These are phyloP conservation scores for Globisporangium emineosum DNA, from an alignment of 352 stramenopile genomes.

Conservation along the genomic window DNA sequence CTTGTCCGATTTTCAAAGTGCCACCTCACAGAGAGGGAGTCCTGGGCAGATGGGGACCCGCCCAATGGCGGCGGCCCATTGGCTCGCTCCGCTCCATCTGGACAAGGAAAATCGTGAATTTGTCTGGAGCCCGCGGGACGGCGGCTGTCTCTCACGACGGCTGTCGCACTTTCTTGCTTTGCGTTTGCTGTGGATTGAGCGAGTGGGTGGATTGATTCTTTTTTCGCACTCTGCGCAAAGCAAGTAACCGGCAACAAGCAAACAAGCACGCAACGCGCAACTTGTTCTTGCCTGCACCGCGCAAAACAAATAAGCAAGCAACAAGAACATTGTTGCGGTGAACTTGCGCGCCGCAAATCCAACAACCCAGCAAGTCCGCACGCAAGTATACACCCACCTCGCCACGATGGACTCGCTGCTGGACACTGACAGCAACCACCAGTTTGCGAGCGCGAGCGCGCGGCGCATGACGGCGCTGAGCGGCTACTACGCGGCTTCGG, in stretches of 20 bases:
- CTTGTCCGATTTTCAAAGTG: neutral
- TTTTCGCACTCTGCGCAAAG: neutral
- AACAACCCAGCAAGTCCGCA: neutral
- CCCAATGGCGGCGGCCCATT: neutral
- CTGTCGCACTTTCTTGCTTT: constrained; percentile 7
- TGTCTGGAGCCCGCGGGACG: constrained; percentile 1
- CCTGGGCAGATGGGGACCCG: neutral
- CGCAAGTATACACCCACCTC: neutral
- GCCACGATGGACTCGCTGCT: constrained; percentile 14
- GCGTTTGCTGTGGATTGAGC: neutral
- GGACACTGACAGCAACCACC: constrained; percentile 5
- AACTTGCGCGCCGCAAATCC: neutral
- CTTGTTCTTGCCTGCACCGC: neutral
- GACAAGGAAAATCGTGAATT: neutral
- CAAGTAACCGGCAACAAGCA: neutral
- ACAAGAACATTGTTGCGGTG: constrained; percentile 2
- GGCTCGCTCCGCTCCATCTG: neutral
- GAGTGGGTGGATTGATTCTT: neutral
- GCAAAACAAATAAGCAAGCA: neutral
- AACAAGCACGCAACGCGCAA: too few relatives aligned
- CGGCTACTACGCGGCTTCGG: neutral
- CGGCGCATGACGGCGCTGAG: constrained; percentile 2
- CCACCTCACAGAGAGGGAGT: neutral
- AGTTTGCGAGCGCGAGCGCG: constrained; percentile 4
- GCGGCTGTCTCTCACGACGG: neutral